phyloP scores from a whole-genome alignment of 768 basidiomycete species.

The Trametes cinnabarina region DNA sequence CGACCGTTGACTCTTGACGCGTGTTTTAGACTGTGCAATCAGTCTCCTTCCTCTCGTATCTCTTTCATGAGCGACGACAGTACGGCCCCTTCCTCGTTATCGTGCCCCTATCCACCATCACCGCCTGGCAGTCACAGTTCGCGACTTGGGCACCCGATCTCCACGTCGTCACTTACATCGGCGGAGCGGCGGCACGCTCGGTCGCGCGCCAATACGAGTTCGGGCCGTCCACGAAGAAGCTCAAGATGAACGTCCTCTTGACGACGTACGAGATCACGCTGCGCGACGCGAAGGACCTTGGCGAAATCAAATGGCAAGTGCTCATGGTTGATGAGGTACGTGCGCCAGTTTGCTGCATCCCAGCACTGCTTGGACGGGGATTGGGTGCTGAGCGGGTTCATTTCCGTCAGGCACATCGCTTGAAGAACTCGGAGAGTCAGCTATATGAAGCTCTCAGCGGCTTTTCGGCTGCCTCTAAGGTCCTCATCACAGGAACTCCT shows the following conservation, averaged over 20 bases:
- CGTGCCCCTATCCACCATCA: constrained; percentile 95
- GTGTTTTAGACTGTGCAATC: constrained; percentile 83
- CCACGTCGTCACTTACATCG: constrained; percentile 96
- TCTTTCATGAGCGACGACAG: constrained; percentile 88
- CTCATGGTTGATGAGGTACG: constrained; percentile 92
- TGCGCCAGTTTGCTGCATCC: constrained; percentile 1
- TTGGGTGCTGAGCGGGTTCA: neutral
- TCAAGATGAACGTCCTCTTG: constrained; percentile 95
- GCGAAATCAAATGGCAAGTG: constrained; percentile 95
- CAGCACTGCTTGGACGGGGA: neutral
- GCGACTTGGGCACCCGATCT: constrained; percentile 92
- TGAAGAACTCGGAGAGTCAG: constrained; percentile 98
- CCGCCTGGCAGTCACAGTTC: constrained; percentile 97
- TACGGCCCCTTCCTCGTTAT: constrained; percentile 98
- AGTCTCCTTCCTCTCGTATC: constrained; percentile 90
- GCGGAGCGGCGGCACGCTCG: constrained; percentile 81
- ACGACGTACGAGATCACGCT: constrained; percentile 97
- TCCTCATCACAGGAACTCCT: constrained; percentile 97
- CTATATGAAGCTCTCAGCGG: constrained; percentile 90
- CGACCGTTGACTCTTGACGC: neutral
- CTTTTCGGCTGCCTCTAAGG: constrained; percentile 87
- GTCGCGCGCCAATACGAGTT: constrained; percentile 94
- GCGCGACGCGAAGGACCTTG: constrained; percentile 84
- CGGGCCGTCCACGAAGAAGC: constrained; percentile 78
- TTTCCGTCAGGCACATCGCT: constrained; percentile 75